Percentiles rank a stretch among this genome's conserved stretches.
Conservation (phyloP, 2,329 filamentous ascomycete species). For the Stagonosporopsis tanaceti region DNA sequence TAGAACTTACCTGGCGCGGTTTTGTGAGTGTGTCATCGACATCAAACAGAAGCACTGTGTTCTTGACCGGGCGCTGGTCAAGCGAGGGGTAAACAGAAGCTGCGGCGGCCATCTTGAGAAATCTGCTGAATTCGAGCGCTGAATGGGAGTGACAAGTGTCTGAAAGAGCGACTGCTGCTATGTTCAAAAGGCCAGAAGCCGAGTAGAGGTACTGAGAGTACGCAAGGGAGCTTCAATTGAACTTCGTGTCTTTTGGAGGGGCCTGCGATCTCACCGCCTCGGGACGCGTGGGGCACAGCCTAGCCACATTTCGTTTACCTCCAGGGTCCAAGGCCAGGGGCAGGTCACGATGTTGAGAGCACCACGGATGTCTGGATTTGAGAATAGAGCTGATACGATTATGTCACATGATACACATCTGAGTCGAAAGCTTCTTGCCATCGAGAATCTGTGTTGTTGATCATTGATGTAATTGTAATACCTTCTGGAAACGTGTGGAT, state of each 20-base stretch:
- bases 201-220: constrained; percentile 1
- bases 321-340: constrained; percentile 17
- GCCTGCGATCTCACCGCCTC: constrained; percentile 32
- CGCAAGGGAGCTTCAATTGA: constrained; percentile 22
- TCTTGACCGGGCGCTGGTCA: constrained; percentile 83
- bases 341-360: constrained; percentile 7
- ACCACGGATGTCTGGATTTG: neutral
- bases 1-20: constrained; percentile 70
- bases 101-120: constrained; percentile 50
- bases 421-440: neutral
- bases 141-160: neutral
- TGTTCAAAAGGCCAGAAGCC: neutral
- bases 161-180: neutral
- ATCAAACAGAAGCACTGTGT: constrained; percentile 95
- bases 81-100: constrained; percentile 72
- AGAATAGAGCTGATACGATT: neutral
- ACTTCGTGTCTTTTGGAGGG: constrained; percentile 31
- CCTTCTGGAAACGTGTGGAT: no score
- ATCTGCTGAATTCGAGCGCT: neutral
- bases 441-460: no score
- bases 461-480: no score
- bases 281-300: constrained; percentile 29
- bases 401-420: no score
- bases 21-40: constrained; percentile 92
- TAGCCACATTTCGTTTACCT: constrained; percentile 21